Evolutionary conservation across 2,329 filamentous ascomycete species (phyloP), one percentile per base, ranked within the genome.

Genomic region (Apiospora koreana): DNA sequence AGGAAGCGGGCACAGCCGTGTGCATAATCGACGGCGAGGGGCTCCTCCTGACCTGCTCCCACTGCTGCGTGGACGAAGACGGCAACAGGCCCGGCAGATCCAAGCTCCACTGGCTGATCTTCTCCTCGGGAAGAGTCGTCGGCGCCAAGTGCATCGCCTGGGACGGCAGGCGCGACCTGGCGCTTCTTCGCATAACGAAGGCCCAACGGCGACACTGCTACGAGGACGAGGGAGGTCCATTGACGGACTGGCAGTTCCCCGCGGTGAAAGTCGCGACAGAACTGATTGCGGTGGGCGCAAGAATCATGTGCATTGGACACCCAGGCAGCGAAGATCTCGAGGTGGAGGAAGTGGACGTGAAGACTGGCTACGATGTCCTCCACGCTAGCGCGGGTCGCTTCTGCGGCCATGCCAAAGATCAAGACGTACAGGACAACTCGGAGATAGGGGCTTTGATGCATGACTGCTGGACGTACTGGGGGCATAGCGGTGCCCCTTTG

Each of bases 401-500:
- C 68, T 77, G 79, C 12, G 86, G 85, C 0, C 77, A 80, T 67
- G 78, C 77, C 1, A 68, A 73, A 12, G 80, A 72, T 3, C 81
- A 81, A 67, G 82, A 88, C 74, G 75, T 79, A 2, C 83, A 87
- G 68, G 84, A 88, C 71, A 87, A 87, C 72, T 81, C 80, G 1
- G 83, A 86, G 31, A 88, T 88, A 68, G 86, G 86, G 1, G 82
- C 82, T 0, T 72, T 88, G 73, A 85, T 81, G 80, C 86, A 88
- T 74, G 83, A 85, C 73, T 86, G 84, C 70, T 88, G 86, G 86
- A 88, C 86, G 1, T 88, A 88, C 75, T 88, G 86, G 87, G 86
- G 86, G 1, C 86, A 88, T 74, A 86, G 83, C 28, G 86, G 86
- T 3, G 86, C 86, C 6, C 85, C 85, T 1, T 75, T 88, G 21